Evolutionary conservation across 176 grass and related monocot species (phyloP), one percentile per base, ranked within the genome.

Genomic region (Musa troglodytarum): DNA sequence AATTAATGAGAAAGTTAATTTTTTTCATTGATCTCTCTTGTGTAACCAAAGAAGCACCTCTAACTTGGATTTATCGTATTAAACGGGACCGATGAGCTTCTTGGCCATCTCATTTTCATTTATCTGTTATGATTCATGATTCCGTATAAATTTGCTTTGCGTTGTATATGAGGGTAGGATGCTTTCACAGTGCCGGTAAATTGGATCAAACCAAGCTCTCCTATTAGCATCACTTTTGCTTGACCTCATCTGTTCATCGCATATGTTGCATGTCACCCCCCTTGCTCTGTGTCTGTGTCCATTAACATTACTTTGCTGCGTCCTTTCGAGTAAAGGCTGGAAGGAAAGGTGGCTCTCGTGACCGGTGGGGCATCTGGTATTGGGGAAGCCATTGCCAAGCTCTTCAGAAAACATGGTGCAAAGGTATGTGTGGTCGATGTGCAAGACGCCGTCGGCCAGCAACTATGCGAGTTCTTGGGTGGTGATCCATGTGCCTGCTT

Each of bases 371-470:
- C 86, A n/a, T 54, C 78, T 0, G 94, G 94, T 7, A 93, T 93
- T 12, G 94, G 94, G 3, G 88, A 98, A 74, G 82, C 85, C 82
- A 93, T 90, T 26, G 83, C 68, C 0, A 89, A 71, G n/a, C 94
- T 98, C 56, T 98, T 98, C 76, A 82, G 63, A 68, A 72, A 90
- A 67, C 94, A 97, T 16, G 90, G 94, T 11, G 94, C 94, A 2
- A 97, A 88, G 88, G 81, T 97, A 11, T 93, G 94, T 34, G 66
- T 97, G 59, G 86, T 83, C 11, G 94, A 97, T 22, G 34, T 97
- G 80, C 66, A 86, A 17, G 86, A 93, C 17, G 86, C 88, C 3
- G 68, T 80, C 9, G 90, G 90, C 9, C 79, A 85, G 61, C 77
- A 85, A 77, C 72, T 97, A 57, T n/a, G 86, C 9, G 68, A 83